Evolutionary conservation across 2,329 filamentous ascomycete species (phyloP), one percentile per base, ranked within the genome.

Genomic region (Saccharata proteae): DNA sequence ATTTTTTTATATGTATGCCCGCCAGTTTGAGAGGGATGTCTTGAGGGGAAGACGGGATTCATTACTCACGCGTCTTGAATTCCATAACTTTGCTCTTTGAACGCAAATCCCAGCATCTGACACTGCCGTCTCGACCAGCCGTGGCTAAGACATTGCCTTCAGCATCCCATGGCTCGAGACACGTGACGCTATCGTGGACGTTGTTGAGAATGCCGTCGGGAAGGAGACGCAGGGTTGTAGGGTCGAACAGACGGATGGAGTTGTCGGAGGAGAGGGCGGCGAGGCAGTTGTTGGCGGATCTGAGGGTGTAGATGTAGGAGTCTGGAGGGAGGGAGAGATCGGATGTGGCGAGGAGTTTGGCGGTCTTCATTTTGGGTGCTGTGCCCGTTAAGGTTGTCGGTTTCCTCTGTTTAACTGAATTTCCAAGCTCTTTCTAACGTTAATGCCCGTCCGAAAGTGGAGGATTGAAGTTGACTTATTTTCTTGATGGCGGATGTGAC

Each of bases 181-280:
- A 73, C 10, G 74, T 76, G 41, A 83, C 58, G 38, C 78, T 78
- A 4, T 67, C 63, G 40, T 80, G 74, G 18, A 64, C 59, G 7
- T 67, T 69, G 20, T 52, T 48, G 28, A 72, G 55, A 6, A 57
- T 57, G 16, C 66, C 42, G 3, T 69, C 65, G 11, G 31, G 27
- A 0, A 69, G 63, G 3, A 61, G 49, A 32, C 62, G 61, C 15
- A 85, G 59, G 15, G 62, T 65, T 2, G 58, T 41, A 0, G 76
- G 68, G 48, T 80, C 67, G 40, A 85, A 68, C 12, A 82, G 55
- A 16, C 71, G 68, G 13, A 86, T 61, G n/a, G 63, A 67, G 53
- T 82, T 73, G 55, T 84, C 77, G 0, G 80, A 82, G 3, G 75
- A 70, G 35, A 80, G 78, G 11, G 71, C 66, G 2, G 71, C 73